A percentile compares a stretch with the other conserved stretches of the same genome.
phyloP scores from a whole-genome alignment of 495 filamentous ascomycete species.

The Astrocystis sublimbata region DNA sequence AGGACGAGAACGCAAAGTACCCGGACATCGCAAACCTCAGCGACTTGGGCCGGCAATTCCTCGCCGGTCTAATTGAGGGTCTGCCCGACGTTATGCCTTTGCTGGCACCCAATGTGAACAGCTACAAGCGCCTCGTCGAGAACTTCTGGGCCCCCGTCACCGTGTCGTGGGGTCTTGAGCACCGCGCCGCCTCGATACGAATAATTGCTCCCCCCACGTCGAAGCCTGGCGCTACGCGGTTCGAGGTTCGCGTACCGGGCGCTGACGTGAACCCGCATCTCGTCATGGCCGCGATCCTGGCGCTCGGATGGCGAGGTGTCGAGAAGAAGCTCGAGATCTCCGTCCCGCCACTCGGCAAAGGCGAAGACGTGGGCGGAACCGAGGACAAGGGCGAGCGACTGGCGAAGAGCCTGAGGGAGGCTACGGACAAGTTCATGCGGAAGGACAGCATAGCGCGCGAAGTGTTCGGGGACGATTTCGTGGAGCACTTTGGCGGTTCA shows the following conservation, averaged over 20 bases:
- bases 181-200: constrained; percentile 87
- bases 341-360: constrained; percentile 79
- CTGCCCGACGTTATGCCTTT: constrained; percentile 95
- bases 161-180: constrained; percentile 94
- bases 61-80: constrained; percentile 85
- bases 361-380: constrained; percentile 71
- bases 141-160: constrained; percentile 99
- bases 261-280: constrained; percentile 89
- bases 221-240: constrained; percentile 79
- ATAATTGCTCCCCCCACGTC: constrained; percentile 85
- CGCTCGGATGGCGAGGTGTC: constrained; percentile 83
- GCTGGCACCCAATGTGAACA: constrained; percentile 91
- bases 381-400: constrained; percentile 69
- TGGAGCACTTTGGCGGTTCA: constrained; percentile 92
- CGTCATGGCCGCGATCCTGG: constrained; percentile 84
- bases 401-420: constrained; percentile 80
- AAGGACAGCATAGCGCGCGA: constrained; percentile 82
- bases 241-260: constrained; percentile 88
- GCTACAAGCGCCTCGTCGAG: constrained; percentile 95
- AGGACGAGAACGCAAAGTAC: constrained; percentile 68
- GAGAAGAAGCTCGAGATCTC: constrained; percentile 84
- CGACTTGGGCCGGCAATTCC: constrained; percentile 87
- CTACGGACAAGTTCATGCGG: constrained; percentile 70
- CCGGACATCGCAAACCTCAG: constrained; percentile 77
- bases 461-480: constrained; percentile 91